These are phyloP conservation scores for Neurospora terricola DNA, from an alignment of 495 filamentous ascomycete species.

Conservation along the genomic window DNA sequence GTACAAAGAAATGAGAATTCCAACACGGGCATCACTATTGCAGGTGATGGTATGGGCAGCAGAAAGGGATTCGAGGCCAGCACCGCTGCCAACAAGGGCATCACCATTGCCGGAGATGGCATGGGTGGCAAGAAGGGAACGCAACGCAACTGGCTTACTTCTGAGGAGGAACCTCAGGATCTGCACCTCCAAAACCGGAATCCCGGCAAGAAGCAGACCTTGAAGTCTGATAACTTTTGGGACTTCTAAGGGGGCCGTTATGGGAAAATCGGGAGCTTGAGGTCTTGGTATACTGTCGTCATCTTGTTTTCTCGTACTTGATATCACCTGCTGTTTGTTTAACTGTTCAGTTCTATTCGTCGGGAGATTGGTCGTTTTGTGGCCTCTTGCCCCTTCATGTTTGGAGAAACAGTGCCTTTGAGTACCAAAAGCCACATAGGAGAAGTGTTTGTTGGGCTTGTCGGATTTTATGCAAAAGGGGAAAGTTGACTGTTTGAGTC, in stretches of 20 bases:
- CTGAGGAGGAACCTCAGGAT: conserved; percentile 40
- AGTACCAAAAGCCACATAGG: background rate
- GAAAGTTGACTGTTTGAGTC: too few species aligned
- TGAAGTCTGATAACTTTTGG: conserved; percentile 38
- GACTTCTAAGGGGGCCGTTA: conserved; percentile 37
- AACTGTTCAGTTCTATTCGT: background rate
- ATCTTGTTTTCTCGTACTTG: background rate
- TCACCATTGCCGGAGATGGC: conserved; percentile 56
- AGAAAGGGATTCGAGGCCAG: conserved; percentile 14
- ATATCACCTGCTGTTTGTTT: background rate
- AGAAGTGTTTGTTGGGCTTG: too few species aligned
- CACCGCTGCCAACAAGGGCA: conserved; percentile 31
- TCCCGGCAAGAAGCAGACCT: conserved; percentile 25
- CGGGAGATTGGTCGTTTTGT: too few species aligned
- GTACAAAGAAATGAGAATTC: conserved; percentile 37
- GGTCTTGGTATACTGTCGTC: background rate
- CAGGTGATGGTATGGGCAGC: conserved; percentile 1
- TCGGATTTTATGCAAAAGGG: too few species aligned
- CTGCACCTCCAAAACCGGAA: conserved; percentile 14
- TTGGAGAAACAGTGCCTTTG: background rate
- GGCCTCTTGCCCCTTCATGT: background rate
- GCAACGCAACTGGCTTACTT: conserved; percentile 51
- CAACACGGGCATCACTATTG: conserved; percentile 13
- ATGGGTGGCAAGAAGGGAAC: conserved; percentile 62
- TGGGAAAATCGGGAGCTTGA: too few species aligned